Percentiles rank a stretch among this genome's conserved stretches.
These are phyloP conservation scores for Nicotiana noctiflora DNA, from an alignment of 257 asterid species.

Conservation along the genomic window DNA sequence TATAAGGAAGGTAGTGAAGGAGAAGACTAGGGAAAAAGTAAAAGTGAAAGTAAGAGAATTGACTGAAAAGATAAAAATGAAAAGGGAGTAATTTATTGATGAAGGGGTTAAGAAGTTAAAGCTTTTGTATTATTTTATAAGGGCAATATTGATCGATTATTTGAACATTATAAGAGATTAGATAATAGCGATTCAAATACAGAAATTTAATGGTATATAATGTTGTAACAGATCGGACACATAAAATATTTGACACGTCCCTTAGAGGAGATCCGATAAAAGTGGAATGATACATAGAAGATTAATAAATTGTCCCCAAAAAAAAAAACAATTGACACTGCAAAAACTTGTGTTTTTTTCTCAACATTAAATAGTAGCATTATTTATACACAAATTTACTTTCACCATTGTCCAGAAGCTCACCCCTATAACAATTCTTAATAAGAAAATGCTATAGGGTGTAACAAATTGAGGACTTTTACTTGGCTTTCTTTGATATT, in stretches of 20 bases:
- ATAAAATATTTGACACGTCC: too few relatives aligned
- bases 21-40: not conserved
- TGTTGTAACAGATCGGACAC: not conserved
- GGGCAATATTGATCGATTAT: not conserved
- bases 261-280: too few relatives aligned
- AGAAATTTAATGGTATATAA: not conserved
- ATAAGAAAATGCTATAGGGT: not conserved
- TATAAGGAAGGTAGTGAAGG: not conserved
- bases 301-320: too few relatives aligned
- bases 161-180: not conserved
- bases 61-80: not conserved
- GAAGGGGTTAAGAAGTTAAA: not conserved
- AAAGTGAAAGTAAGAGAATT: not conserved
- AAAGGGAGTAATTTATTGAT: not conserved
- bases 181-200: not conserved
- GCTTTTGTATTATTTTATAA: not conserved
- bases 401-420: not conserved
- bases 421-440: not conserved
- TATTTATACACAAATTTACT: not conserved
- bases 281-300: too few relatives aligned
- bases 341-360: not conserved
- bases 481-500: constrained; percentile 40
- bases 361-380: not conserved
- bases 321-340: not conserved
- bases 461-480: constrained; percentile 4